Evolutionary conservation across 1,139 yeast genomes (phyloP).

Genomic region (Pichia sp.): DNA sequence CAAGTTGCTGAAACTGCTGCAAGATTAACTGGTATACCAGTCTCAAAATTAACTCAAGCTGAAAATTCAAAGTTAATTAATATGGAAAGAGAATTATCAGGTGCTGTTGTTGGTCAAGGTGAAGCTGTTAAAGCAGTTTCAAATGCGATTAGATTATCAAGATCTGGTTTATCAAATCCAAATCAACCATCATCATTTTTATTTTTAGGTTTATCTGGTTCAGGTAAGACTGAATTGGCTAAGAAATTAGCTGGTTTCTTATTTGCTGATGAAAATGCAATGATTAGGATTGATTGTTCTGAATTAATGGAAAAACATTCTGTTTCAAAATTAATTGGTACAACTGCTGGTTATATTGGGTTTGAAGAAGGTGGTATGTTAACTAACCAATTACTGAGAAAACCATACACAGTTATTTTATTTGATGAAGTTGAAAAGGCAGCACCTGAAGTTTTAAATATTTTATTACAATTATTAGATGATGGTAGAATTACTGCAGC

Average conservation of each 20-base stretch:
- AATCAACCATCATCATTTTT: constrained; percentile 93
- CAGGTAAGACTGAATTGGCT: constrained; percentile 97
- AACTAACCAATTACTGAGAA: constrained; percentile 84
- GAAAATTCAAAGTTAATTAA: constrained; percentile 89
- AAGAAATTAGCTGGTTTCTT: constrained; percentile 93
- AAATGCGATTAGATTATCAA: constrained; percentile 83
- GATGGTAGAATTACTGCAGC: constrained; percentile 96
- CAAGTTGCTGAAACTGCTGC: constrained; percentile 97
- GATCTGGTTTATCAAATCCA: constrained; percentile 96
- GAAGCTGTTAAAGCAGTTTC: constrained; percentile 97
- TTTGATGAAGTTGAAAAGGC: constrained; percentile 98
- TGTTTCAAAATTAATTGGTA: constrained; percentile 89
- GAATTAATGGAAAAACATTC: constrained; percentile 95
- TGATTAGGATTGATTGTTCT: constrained; percentile 96
- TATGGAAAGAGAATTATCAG: constrained; percentile 83
- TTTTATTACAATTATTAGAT: constrained; percentile 83
- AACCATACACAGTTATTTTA: constrained; percentile 89
- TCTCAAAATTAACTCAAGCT: constrained; percentile 89
- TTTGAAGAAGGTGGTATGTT: constrained; percentile 96
- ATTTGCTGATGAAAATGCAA: constrained; percentile 92
- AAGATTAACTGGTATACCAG: constrained; percentile 96
- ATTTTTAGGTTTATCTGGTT: constrained; percentile 92
- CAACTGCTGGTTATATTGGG: constrained; percentile 98
- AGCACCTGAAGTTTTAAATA: constrained; percentile 95
- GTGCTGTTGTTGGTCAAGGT: constrained; percentile 88